Conservation (phyloP, 805 yeast genomes). For the Ogataea paraovalis region DNA sequence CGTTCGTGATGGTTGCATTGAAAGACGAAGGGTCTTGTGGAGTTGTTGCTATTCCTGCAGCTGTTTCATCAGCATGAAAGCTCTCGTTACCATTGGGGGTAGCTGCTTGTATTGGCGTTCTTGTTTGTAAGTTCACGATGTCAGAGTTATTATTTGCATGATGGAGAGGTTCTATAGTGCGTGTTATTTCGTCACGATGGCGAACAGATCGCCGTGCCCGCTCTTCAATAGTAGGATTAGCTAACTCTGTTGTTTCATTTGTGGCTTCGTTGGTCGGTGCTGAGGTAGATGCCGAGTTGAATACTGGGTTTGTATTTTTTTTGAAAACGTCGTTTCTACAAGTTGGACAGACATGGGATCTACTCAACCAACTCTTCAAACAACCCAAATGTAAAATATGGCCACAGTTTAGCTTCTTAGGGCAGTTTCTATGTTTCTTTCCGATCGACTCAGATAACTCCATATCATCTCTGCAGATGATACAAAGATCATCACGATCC, state of each 20-base stretch:
- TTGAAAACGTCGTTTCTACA: conserved; percentile 71
- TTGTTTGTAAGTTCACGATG: too few relatives aligned
- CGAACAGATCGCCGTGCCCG: too few relatives aligned
- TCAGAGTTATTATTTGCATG: too few relatives aligned
- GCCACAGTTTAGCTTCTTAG: conserved; percentile 78
- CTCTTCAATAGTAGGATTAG: too few relatives aligned
- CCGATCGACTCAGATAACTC: conserved; percentile 32
- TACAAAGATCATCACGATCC: conserved; percentile 65
- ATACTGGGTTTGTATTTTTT: conserved; percentile 10
- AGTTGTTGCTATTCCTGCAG: conserved; percentile 1
- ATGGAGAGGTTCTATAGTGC: too few relatives aligned
- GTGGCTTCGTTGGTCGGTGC: not conserved
- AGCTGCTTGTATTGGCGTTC: too few relatives aligned
- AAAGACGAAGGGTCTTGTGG: not conserved
- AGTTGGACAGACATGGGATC: conserved; percentile 90
- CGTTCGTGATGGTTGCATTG: not conserved
- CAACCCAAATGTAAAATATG: conserved; percentile 90
- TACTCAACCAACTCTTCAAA: conserved; percentile 85
- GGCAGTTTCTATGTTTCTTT: conserved; percentile 42
- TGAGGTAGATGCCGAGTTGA: not conserved
- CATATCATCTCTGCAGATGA: conserved; percentile 92
- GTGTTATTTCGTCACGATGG: too few relatives aligned
- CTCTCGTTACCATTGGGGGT: too few relatives aligned
- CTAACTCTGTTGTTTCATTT: conserved; percentile 4
- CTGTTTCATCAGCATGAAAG: too few relatives aligned